phyloP scores from a whole-genome alignment of 495 filamentous ascomycete species.

The Trichoderma asperelloides region DNA sequence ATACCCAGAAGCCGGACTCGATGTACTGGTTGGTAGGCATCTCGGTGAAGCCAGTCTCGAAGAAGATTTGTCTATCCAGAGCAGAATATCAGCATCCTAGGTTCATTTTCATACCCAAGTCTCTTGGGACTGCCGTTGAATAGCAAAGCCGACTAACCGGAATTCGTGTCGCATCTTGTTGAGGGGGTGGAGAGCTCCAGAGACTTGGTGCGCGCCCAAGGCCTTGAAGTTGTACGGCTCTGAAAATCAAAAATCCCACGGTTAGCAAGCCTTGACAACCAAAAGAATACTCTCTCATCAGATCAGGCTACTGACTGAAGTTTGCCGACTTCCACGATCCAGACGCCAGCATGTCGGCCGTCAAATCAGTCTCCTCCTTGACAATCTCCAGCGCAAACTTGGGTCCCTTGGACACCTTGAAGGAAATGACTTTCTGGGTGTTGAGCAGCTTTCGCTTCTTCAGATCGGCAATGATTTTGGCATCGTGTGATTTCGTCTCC shows the following conservation, averaged over 20 bases:
- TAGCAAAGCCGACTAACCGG: slow-evolving; percentile 30
- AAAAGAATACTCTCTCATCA: background rate
- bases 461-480: slow-evolving; percentile 66
- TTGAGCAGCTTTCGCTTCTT: slow-evolving; percentile 82
- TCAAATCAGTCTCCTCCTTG: slow-evolving; percentile 93
- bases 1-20: slow-evolving; percentile 85
- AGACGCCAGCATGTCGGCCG: slow-evolving; percentile 79
- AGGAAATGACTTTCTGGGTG: slow-evolving; percentile 75
- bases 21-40: slow-evolving; percentile 77
- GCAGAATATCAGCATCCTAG: too few relatives aligned
- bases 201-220: slow-evolving; percentile 64
- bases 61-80: slow-evolving; percentile 65
- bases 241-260: background rate
- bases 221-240: slow-evolving; percentile 96
- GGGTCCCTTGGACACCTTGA: slow-evolving; percentile 71
- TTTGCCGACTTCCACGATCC: slow-evolving; percentile 75
- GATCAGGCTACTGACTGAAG: slow-evolving; percentile 40
- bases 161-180: slow-evolving; percentile 93
- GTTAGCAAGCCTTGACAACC: background rate
- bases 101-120: background rate
- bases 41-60: slow-evolving; percentile 81
- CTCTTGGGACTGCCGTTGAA: background rate
- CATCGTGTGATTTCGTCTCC: slow-evolving; percentile 57
- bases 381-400: slow-evolving; percentile 79
- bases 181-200: slow-evolving; percentile 87